Evolutionary conservation across 805 yeast genomes (phyloP).

Genomic region (Candida namnaoensis): DNA sequence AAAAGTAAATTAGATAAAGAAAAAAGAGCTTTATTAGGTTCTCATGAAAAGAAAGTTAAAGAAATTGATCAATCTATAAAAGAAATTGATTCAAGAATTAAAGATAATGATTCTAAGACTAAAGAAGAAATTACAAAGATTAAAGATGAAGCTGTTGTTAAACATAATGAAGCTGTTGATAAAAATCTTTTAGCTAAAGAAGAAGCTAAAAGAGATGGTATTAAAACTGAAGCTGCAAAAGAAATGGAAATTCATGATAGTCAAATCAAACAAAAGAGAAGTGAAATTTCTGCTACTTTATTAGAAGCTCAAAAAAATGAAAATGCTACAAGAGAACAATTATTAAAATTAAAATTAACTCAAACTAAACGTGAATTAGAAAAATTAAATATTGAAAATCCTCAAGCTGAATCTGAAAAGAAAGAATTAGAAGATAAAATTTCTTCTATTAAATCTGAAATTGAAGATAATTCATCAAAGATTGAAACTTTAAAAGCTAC

Average conservation of each 20-base stretch:
- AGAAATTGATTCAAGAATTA: conserved; percentile 11
- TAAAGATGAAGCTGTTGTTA: conserved; percentile 6
- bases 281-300: conserved; percentile 15
- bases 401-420: conserved; percentile 9
- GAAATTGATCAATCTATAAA: conserved; percentile 14
- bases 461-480: conserved; percentile 10
- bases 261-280: conserved; percentile 13
- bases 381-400: conserved; percentile 9
- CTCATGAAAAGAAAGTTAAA: conserved; percentile 9
- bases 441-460: conserved; percentile 7
- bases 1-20: conserved; percentile 17
- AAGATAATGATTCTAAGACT: conserved; percentile 12
- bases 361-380: conserved; percentile 16
- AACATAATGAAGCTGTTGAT: conserved; percentile 10
- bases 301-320: conserved; percentile 18
- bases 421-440: conserved; percentile 12
- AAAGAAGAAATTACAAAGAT: conserved; percentile 12
- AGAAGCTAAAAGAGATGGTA: conserved; percentile 7
- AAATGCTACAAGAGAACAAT: conserved; percentile 13
- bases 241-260: conserved; percentile 9
- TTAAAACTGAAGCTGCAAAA: conserved; percentile 8
- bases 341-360: conserved; percentile 13
- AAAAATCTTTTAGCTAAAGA: conserved; percentile 11
- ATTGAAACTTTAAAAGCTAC: conserved; percentile 11
- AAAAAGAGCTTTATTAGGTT: conserved; percentile 8